Percentiles rank a stretch among this genome's conserved stretches.
Conservation (phyloP, 331 rosid species). For the Arachis monticola region DNA sequence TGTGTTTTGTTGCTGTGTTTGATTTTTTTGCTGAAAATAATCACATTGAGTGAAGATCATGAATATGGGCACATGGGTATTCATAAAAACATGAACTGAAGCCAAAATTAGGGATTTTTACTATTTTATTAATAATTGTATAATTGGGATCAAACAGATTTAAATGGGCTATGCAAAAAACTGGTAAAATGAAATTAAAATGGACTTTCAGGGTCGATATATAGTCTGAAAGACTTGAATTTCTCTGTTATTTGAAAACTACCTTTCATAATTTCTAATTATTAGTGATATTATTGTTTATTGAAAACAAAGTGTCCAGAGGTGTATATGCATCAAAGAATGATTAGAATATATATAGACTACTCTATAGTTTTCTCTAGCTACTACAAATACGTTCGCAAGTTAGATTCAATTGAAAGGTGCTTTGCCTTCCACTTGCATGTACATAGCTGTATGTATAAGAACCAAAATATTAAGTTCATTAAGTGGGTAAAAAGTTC, state of each 20-base stretch:
- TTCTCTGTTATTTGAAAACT: constrained; percentile 30
- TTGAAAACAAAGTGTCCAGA: neutral
- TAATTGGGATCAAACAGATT: no score
- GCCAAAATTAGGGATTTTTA: no score
- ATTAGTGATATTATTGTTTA: constrained; percentile 24
- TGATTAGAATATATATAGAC: constrained; percentile 9
- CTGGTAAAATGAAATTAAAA: no score
- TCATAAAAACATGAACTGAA: no score
- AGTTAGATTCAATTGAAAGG: constrained; percentile 10
- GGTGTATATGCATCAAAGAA: constrained; percentile 18
- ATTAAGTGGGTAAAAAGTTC: constrained; percentile 15
- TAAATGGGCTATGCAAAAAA: no score
- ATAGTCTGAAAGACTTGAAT: neutral
- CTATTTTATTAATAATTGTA: no score
- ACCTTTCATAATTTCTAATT: constrained; percentile 34
- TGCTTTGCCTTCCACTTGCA: neutral
- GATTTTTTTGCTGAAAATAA: no score
- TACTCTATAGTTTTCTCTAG: neutral
- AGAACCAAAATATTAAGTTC: constrained; percentile 6
- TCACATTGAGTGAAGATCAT: no score
- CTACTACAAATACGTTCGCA: constrained; percentile 29
- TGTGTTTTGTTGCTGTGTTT: no score
- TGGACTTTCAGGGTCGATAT: neutral
- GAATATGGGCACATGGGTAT: no score
- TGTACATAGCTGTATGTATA: constrained; percentile 11